Base-by-base conservation (phyloP, 1,284 basidiomycete genomes). In the Apiotrichum domesticum region DNA sequence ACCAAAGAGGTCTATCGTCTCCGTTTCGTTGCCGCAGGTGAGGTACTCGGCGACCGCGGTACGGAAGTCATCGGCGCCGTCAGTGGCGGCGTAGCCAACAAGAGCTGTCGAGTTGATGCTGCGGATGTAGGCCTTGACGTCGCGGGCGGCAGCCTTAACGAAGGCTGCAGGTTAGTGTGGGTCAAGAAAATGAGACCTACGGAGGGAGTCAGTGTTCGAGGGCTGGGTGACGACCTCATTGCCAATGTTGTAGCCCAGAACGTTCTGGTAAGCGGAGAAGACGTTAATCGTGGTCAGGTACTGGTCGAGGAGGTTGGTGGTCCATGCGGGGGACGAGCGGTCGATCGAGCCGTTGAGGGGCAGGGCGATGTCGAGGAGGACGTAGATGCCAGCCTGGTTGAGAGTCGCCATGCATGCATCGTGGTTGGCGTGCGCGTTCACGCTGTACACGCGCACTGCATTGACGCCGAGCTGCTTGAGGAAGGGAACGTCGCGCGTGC, bases 81-180 rank as follows among this genome's bases (percentile, higher is more conserved):
- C 87, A 46, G 92, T 90, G 35, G 88, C 85, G 14, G 90, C 84
- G 76, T 95, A 96, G 3, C 88, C 87, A 47, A 94, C 84, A 29
- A 96, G 83, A 4, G 82, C 83, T 41, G 80, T 77, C 2, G 84
- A 88, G 11, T 79, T 77, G 68, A 87, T 86, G 4, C 87, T 87
- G 35, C 79, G 80, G 10, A 93, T 79, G 75, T 92, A 95, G 2
- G 91, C 84, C 74, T 86, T 93, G 66, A 84, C 78, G 72, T 96
- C 93, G 42, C 92, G 84, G 29, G 90, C 90, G 15, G 91, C 91
- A 42, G 90, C 91, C 76, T 95, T 95, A 73, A 96, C 83, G 72
- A 84, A 95, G 0, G 91, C 73, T 76, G 55, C 9, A 9, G 47
- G 47, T 49, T 21, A 49, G 11, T 9, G 45, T 59, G 39, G 59